A percentile compares a stretch with the other conserved stretches of the same genome.
Evolutionary conservation across 805 yeast genomes (phyloP).

Genomic region (Candida anglica): DNA sequence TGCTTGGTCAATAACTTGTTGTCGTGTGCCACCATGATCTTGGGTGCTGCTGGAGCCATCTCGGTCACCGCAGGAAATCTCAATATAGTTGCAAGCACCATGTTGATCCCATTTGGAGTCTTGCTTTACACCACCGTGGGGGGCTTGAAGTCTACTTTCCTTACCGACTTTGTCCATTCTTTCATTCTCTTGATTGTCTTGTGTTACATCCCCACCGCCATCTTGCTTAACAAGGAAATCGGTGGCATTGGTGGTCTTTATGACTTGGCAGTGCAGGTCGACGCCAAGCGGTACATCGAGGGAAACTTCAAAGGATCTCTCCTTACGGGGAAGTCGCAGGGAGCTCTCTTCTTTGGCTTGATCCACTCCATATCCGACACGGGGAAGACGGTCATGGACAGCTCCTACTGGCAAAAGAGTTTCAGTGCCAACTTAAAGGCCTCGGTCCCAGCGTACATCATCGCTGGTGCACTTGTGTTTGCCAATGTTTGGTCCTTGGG

Average conservation of each 20-base stretch:
- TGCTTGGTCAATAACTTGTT: constrained; percentile 19
- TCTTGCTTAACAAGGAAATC: constrained; percentile 18
- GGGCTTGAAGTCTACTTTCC: constrained; percentile 48
- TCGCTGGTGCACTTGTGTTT: constrained; percentile 27
- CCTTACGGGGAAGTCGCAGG: constrained; percentile 32
- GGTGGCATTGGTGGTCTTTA: constrained; percentile 26
- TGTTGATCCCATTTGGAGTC: constrained; percentile 39
- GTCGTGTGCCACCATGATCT: constrained; percentile 22
- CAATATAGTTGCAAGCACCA: too few species aligned
- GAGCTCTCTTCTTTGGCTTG: constrained; percentile 30
- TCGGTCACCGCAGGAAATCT: constrained; percentile 23
- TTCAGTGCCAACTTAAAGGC: constrained; percentile 33
- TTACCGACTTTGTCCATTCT: constrained; percentile 41
- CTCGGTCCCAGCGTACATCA: constrained; percentile 33
- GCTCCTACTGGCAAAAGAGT: constrained; percentile 39
- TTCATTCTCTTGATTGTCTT: constrained; percentile 20
- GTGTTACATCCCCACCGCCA: constrained; percentile 22
- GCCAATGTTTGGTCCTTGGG: constrained; percentile 36
- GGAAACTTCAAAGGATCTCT: constrained; percentile 33
- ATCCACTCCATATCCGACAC: constrained; percentile 32
- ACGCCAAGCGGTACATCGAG: constrained; percentile 16
- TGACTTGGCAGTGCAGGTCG: too few species aligned
- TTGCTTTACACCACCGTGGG: constrained; percentile 46
- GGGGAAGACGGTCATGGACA: constrained; percentile 35
- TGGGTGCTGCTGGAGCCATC: constrained; percentile 25